Evolutionary conservation across 2,329 filamentous ascomycete species (phyloP), one percentile per base, ranked within the genome.

Genomic region (Cladosporium cucumerinum): DNA sequence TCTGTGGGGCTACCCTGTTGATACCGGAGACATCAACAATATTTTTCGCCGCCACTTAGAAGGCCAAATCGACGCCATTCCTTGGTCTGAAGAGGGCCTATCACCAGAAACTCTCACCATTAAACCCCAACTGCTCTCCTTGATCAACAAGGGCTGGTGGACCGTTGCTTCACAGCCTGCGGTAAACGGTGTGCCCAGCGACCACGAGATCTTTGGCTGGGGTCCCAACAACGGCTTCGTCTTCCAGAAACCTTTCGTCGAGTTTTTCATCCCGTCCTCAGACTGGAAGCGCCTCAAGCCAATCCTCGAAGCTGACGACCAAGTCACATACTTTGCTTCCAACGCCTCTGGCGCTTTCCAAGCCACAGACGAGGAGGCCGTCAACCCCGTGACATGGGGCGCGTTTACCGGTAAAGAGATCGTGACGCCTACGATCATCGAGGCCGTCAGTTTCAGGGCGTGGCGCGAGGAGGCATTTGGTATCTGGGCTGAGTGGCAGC

Each of bases 181-280:
- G 18, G 92, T 97, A 65, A 96, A 97, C 75, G 93, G 93, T 49
- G 80, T 93, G 23, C 85, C 85, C 39, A 96, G 91, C 30, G 86
- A 85, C 57, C 87, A 99, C 75, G 79, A 85, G 3, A 86, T 91
- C 23, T 97, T 96, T 72, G 95, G 95, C 68, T 99, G 95, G 95
- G 95, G 95, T 1, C 95, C 95, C 0, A 86, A 85, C 58, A 89
- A 93, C 72, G 95, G 95, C 21, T 98, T 96, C 76, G 93, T 98
- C 57, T 99, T 97, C 82, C 95, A 99, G 75, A 99, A 98, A 69
- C 90, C 94, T 0, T 99, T 99, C 77, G 93, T 99, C 60, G 95
- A 99, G 77, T 92, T 98, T 80, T 99, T 99, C 82, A 81, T 96
- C 65, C 88, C 93, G 0, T 80, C 83, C 0, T 77, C 84, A 0